Evolutionary conservation across 163 green algal genomes (phyloP), one percentile per base, ranked within the genome.

Genomic region (Chlorella variabilis): DNA sequence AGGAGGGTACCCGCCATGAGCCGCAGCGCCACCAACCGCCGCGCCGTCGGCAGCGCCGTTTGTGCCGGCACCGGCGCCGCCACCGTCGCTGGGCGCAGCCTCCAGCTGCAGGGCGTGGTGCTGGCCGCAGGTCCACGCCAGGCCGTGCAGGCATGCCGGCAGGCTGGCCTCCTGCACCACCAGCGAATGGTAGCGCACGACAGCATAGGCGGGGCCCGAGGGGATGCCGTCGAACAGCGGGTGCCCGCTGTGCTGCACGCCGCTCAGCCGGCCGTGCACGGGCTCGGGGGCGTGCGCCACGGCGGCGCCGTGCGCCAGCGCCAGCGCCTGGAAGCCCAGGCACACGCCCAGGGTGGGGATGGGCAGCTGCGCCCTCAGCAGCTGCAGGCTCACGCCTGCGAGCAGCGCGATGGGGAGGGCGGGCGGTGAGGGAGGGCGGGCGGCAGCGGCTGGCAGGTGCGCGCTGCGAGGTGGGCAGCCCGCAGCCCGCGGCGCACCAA

Each of bases 141-240:
- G 89, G 11, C 92, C 65, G 77, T 93, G 29, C 58, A 98, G 84
- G 77, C 84, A 91, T 18, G 75, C 59, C 31, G 94, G 93, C 70
- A 98, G 83, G 4, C 78, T 91, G 34, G 27, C 75, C 33, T 89
- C 85, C 2, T 95, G 86, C 58, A 99, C 92, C 15, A 91, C 80
- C 78, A 99, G 85, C 1, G 96, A 99, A 80, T 99, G 96, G 86
- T 99, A 99, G 73, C 96, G 83, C 85, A 96, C 92, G 41, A 94
- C 92, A 2, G 81, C 29, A 63, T 84, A 91, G 7, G 17, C 56
- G 15, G 87, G 70, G 2, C 62, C 92, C 27, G 91, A 96, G 5
- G 95, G 95, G 25, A 98, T 96, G 65, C 85, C 86, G 0, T 36
- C 34, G 58, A 99, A 97, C 25, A 99, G 85, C 1, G 80, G 58